Conservation (phyloP, 2,329 filamentous ascomycete genomes). For the Botrytis medusae region DNA sequence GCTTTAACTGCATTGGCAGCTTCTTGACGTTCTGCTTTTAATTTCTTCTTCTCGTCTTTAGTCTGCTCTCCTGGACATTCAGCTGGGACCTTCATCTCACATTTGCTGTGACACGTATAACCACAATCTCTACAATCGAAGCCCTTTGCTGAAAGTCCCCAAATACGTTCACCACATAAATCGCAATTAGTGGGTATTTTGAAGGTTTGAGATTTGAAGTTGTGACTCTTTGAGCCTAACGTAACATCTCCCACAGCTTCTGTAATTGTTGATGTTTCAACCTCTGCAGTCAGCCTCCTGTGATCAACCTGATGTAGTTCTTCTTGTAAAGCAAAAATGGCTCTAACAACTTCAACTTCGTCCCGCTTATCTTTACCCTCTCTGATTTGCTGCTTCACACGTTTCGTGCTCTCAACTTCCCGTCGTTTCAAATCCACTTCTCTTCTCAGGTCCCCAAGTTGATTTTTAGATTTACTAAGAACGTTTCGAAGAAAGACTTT, state of each 20-base stretch:
- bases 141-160: slow-evolving; percentile 94
- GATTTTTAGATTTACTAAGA: slow-evolving; percentile 83
- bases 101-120: slow-evolving; percentile 98
- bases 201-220: slow-evolving; percentile 98
- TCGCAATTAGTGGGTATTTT: slow-evolving; percentile 99
- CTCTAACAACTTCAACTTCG: slow-evolving; percentile 78
- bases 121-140: slow-evolving; percentile 96
- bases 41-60: slow-evolving; percentile 93
- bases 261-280: slow-evolving; percentile 93
- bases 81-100: slow-evolving; percentile 96
- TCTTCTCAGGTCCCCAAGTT: slow-evolving; percentile 74
- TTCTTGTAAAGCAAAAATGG: slow-evolving; percentile 83
- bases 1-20: slow-evolving; percentile 55
- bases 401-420: slow-evolving; percentile 78
- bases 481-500: slow-evolving; percentile 92
- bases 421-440: slow-evolving; percentile 83
- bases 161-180: slow-evolving; percentile 92
- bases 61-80: slow-evolving; percentile 91
- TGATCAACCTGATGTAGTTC: slow-evolving; percentile 81
- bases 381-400: slow-evolving; percentile 70
- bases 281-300: slow-evolving; percentile 81
- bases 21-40: slow-evolving; percentile 83
- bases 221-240: slow-evolving; percentile 88
- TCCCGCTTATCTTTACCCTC: slow-evolving; percentile 87
- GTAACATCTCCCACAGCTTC: slow-evolving; percentile 88